These are phyloP conservation scores for Epithele typhae DNA, from an alignment of 768 basidiomycete species.

Conservation along the genomic window DNA sequence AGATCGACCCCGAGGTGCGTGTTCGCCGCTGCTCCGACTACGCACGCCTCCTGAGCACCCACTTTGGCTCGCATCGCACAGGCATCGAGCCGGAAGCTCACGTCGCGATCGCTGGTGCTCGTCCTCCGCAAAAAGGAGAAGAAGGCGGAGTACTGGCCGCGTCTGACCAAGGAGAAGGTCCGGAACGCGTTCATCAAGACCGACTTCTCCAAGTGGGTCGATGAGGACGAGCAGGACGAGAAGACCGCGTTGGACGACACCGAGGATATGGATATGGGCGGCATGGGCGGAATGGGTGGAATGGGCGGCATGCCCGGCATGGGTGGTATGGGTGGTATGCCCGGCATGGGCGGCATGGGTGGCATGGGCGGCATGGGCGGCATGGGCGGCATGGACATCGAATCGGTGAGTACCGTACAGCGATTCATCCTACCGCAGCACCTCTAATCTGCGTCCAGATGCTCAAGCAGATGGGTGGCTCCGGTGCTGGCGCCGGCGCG, in stretches of 20 bases:
- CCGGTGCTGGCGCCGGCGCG: constrained; percentile 18
- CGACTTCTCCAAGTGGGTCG: constrained; percentile 93
- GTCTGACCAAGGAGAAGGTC: constrained; percentile 84
- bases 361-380: constrained; percentile 28
- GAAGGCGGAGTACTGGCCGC: constrained; percentile 83
- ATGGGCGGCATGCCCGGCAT: constrained; percentile 31
- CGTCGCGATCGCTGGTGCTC: constrained; percentile 61
- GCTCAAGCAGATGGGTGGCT: constrained; percentile 34
- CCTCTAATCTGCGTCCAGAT: constrained; percentile 26
- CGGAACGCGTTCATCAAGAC: constrained; percentile 86
- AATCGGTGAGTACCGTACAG: constrained; percentile 42
- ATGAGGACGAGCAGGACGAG: constrained; percentile 92
- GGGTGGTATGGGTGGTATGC: constrained; percentile 44
- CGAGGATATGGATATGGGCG: constrained; percentile 28
- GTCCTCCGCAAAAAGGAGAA: constrained; percentile 78
- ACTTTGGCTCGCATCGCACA: constrained; percentile 21
- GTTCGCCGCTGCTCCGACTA: neutral
- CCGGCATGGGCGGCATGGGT: constrained; percentile 51
- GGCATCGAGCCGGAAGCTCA: constrained; percentile 57
- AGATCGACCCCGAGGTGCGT: constrained; percentile 72
- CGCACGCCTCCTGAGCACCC: neutral
- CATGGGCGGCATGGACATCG: constrained; percentile 53
- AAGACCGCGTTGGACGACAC: constrained; percentile 42
- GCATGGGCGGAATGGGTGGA: constrained; percentile 40
- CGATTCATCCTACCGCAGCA: neutral